phyloP scores from a whole-genome alignment of 164 flowering plant genomes.

The Umbilicus rupestris region DNA sequence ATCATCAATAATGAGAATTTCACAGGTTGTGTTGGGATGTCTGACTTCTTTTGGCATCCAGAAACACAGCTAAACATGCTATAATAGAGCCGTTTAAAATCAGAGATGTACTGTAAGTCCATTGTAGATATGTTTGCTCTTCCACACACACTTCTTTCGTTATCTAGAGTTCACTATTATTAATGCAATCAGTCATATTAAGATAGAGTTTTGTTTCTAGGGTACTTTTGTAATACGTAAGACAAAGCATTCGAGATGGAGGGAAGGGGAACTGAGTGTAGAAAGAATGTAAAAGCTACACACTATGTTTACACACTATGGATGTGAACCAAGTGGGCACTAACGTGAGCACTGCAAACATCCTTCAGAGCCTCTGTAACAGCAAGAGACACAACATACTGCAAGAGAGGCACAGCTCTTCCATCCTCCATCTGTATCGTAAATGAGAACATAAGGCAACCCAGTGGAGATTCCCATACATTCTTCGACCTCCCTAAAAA shows the following conservation, averaged over 20 bases:
- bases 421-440: constrained; percentile 91
- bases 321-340: constrained; percentile 11
- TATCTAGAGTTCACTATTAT: too few relatives aligned
- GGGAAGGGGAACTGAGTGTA: neutral
- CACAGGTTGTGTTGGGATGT: neutral
- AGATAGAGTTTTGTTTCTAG: too few relatives aligned
- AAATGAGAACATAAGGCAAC: constrained; percentile 87
- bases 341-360: constrained; percentile 54
- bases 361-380: constrained; percentile 78
- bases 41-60: neutral
- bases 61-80: neutral
- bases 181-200: too few relatives aligned
- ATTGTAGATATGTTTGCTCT: too few relatives aligned
- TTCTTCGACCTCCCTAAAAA: constrained; percentile 72
- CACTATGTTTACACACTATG: neutral
- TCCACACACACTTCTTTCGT: too few relatives aligned
- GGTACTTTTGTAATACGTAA: too few relatives aligned
- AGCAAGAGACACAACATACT: constrained; percentile 84
- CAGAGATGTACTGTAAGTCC: too few relatives aligned
- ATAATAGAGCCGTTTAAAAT: too few relatives aligned
- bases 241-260: neutral
- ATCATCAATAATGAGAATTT: neutral
- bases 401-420: constrained; percentile 63
- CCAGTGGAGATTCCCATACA: constrained; percentile 87
- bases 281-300: neutral